These are phyloP conservation scores for Zasmidium angulare DNA, from an alignment of 2,329 filamentous ascomycete genomes.

Conservation along the genomic window DNA sequence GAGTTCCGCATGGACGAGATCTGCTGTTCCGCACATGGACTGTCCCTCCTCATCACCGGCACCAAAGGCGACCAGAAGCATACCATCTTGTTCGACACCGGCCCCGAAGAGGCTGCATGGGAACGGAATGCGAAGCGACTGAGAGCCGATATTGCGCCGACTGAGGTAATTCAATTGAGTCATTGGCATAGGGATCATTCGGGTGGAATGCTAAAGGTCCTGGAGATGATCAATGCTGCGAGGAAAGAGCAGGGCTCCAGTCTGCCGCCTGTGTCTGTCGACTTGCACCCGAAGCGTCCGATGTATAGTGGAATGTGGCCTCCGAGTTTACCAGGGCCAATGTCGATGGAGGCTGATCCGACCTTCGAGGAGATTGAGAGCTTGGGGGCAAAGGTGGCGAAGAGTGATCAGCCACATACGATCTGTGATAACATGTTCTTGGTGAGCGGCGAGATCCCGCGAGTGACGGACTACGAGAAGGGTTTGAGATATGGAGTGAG, in stretches of 20 bases:
- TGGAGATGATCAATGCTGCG: conserved; percentile 25
- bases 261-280: conserved; percentile 18
- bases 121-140: conserved; percentile 28
- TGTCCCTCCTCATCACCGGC: conserved; percentile 31
- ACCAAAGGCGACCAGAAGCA: conserved; percentile 17
- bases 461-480: conserved; percentile 26
- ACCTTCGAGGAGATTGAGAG: conserved; percentile 29
- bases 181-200: conserved; percentile 33
- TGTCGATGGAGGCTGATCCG: conserved; percentile 27
- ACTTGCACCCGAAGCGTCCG: conserved; percentile 29
- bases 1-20: conserved; percentile 30
- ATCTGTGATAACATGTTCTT: conserved; percentile 25
- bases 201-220: conserved; percentile 27
- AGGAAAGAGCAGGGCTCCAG: not conserved
- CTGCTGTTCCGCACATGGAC: conserved; percentile 30
- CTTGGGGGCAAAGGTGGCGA: conserved; percentile 24
- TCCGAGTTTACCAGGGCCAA: conserved; percentile 13
- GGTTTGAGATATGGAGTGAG: conserved; percentile 27
- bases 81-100: conserved; percentile 31
- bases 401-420: conserved; percentile 23
- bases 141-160: conserved; percentile 19
- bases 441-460: conserved; percentile 30
- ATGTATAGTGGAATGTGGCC: conserved; percentile 23
- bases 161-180: conserved; percentile 27
- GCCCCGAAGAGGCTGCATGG: conserved; percentile 27